Base-by-base conservation (phyloP, 2,329 filamentous ascomycete species). In the Paecilomyces dactylethromorphus region DNA sequence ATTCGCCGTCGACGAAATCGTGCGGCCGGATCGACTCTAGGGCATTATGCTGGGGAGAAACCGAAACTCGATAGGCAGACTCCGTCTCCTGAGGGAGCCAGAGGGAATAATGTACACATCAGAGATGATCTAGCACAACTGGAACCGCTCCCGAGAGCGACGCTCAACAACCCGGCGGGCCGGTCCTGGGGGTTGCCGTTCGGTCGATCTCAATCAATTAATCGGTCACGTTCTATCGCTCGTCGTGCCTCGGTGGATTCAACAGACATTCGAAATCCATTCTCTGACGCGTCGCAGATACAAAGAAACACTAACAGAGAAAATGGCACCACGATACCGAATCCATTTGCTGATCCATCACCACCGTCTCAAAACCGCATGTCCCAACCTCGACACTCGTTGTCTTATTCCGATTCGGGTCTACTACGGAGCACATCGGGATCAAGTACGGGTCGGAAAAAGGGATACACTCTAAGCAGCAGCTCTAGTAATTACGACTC, bases 1-100 rank as follows among this genome's bases (percentile, higher is more conserved):
- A 54, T 66, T 11, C 57, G 63, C 55, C 68, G 68, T 31, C 64
- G 64, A 53, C 65, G 62, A n/a, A 65, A 60, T 54, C 64, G 62
- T 31, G 57, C 45, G 26, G 24, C 53, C 12, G 56, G 59, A 39
- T 5, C n/a, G 15, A 53, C 33, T 53, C 5, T 49, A 33, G 54
- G 33, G 59, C 59, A 31, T n/a, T 39, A 56, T 49, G 54, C 24
- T 13, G 29, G 12, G 21, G 54, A 49, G 32, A 49, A 29, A n/a
- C 26, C 50, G 50, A 18, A 52, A n/a, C 50, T 24, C 21, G 50
- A 52, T 21, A 29, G 50, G 22, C 21, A 11, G 22, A 29, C 6
- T 8, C 13, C 50, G 29, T 24, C 21, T 13, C 21, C 18, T 3
- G 21, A 24, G 13, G 21, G 50, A 8, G 24, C 26, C 4, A 8